Percentiles rank a stretch among this genome's conserved stretches.
phyloP scores from a whole-genome alignment of 805 yeast species.

The Metschnikowia santaceciliae region DNA sequence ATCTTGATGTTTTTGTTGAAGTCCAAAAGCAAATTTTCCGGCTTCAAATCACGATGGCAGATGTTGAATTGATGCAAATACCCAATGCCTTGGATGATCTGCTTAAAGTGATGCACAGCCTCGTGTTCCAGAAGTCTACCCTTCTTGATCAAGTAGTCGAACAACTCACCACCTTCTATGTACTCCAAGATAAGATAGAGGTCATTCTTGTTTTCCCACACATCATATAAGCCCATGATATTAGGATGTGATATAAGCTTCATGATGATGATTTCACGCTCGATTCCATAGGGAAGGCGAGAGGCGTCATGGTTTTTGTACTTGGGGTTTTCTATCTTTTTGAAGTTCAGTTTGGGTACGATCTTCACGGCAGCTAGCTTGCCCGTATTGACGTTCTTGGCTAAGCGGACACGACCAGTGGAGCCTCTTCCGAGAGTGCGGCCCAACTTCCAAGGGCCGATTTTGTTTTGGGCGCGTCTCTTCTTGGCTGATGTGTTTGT shows the following conservation, averaged over 20 bases:
- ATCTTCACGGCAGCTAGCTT: constrained; percentile 95
- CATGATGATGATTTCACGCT: constrained; percentile 82
- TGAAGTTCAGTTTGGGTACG: constrained; percentile 79
- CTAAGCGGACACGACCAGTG: constrained; percentile 90
- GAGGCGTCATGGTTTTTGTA: constrained; percentile 44
- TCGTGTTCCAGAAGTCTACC: constrained; percentile 88
- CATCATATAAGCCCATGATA: constrained; percentile 75
- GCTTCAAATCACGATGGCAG: constrained; percentile 84
- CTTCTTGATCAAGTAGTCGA: constrained; percentile 82
- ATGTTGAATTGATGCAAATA: constrained; percentile 84
- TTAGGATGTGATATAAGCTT: constrained; percentile 74
- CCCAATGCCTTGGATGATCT: constrained; percentile 75
- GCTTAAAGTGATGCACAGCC: constrained; percentile 85
- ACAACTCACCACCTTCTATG: constrained; percentile 95
- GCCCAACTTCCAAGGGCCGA: constrained; percentile 97
- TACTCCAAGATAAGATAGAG: constrained; percentile 87
- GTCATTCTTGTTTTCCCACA: constrained; percentile 83
- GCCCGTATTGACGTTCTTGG: constrained; percentile 79
- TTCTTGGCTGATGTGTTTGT: constrained; percentile 40
- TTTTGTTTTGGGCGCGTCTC: constrained; percentile 48
- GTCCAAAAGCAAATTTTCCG: constrained; percentile 77
- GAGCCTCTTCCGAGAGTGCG: constrained; percentile 95
- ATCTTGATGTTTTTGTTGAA: constrained; percentile 85
- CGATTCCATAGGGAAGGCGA: constrained; percentile 75
- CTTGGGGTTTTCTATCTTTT: constrained; percentile 44